These are phyloP conservation scores for Cadophora luteo-olivacea DNA, from an alignment of 2,329 filamentous ascomycete species.

Conservation along the genomic window DNA sequence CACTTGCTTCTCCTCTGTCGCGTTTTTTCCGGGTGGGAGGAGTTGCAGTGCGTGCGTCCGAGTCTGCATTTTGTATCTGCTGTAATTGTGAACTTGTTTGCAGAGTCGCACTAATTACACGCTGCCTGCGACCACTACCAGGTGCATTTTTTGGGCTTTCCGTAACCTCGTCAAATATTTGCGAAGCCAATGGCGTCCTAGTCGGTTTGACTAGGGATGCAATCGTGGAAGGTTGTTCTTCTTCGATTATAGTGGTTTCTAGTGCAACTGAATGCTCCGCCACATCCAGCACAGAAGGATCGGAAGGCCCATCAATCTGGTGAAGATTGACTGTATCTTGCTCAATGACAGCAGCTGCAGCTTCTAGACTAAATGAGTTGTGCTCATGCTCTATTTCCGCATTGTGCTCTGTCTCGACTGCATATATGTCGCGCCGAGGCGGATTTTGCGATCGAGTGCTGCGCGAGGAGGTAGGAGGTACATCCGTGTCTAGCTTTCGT, in stretches of 20 bases:
- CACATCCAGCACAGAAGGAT: neutral
- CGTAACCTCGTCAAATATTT: constrained; percentile 51
- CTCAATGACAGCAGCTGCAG: constrained; percentile 11
- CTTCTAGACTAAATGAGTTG: constrained; percentile 25
- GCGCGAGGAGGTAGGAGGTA: constrained; percentile 34
- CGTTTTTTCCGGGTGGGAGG: constrained; percentile 37
- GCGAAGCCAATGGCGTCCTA: constrained; percentile 25
- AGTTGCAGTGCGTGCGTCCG: constrained; percentile 18
- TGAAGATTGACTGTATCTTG: neutral
- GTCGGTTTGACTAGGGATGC: neutral
- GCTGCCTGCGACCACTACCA: constrained; percentile 59
- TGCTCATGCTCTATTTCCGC: constrained; percentile 28
- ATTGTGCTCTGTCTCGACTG: constrained; percentile 17
- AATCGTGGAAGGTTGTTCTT: neutral
- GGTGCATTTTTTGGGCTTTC: constrained; percentile 63
- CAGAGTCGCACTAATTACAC: constrained; percentile 47
- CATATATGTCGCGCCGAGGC: constrained; percentile 38
- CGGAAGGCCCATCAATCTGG: neutral
- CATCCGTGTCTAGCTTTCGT: constrained; percentile 40
- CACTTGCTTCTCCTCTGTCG: constrained; percentile 28
- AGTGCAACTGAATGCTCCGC: neutral
- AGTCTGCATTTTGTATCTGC: constrained; percentile 25
- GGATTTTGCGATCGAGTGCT: constrained; percentile 38
- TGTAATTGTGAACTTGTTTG: constrained; percentile 30
- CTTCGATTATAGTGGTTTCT: neutral